phyloP scores from a whole-genome alignment of 257 asterid species.

The Haberlea rhodopensis region DNA sequence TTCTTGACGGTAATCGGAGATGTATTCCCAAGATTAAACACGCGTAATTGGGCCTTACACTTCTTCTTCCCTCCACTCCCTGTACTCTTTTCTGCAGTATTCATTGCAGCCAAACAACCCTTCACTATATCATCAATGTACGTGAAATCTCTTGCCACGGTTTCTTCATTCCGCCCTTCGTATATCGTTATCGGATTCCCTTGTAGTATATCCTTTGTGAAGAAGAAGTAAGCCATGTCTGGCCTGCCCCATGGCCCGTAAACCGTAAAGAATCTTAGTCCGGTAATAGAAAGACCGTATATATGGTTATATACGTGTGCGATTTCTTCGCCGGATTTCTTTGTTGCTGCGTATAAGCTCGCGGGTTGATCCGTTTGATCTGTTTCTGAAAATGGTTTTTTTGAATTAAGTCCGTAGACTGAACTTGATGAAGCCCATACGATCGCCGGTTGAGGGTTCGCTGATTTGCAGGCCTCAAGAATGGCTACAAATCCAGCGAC shows the following conservation, averaged over 20 bases:
- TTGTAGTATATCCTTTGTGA: too few relatives aligned
- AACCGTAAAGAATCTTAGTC: constrained; percentile 39
- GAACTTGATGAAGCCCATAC: constrained; percentile 52
- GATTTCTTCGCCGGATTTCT: too few relatives aligned
- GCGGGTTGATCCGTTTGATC: too few relatives aligned
- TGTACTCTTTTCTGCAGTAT: too few relatives aligned
- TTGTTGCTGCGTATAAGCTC: too few relatives aligned
- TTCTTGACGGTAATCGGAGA: constrained; percentile 35
- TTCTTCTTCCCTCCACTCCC: constrained; percentile 47
- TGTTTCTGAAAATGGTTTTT: constrained; percentile 42
- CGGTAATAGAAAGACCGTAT: constrained; percentile 45
- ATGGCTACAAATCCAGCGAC: too few relatives aligned
- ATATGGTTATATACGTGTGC: constrained; percentile 46
- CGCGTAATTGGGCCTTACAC: constrained; percentile 35
- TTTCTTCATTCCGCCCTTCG: constrained; percentile 33
- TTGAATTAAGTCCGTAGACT: constrained; percentile 42
- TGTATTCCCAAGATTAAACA: constrained; percentile 46
- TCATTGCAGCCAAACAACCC: too few relatives aligned
- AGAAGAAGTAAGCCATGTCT: too few relatives aligned
- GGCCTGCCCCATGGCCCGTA: constrained; percentile 54
- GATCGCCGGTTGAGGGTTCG: too few relatives aligned
- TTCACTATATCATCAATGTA: constrained; percentile 46
- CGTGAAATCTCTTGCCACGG: constrained; percentile 44
- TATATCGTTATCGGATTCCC: constrained; percentile 31
- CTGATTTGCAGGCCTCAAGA: too few relatives aligned